These are phyloP conservation scores for Thielaviopsis populi DNA, from an alignment of 2,329 filamentous ascomycete species.

Conservation along the genomic window DNA sequence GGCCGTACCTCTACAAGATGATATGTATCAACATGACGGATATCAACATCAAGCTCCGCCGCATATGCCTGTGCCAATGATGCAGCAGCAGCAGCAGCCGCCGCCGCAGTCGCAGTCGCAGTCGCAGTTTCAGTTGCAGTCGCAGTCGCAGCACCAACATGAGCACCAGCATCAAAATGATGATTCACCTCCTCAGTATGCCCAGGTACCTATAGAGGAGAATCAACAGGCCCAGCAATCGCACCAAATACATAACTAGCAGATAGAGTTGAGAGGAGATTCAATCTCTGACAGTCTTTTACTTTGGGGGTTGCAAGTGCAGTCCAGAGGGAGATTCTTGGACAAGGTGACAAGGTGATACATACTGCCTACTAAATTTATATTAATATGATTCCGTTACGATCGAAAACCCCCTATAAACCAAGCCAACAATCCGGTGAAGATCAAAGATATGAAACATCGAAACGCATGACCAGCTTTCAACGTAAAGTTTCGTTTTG, in stretches of 20 bases:
- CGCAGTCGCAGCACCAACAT: background rate
- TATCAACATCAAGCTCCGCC: constrained; percentile 2
- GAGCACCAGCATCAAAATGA: background rate
- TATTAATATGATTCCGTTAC: no score
- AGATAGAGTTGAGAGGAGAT: background rate
- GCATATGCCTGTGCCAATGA: background rate
- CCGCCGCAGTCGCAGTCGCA: background rate
- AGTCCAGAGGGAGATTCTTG: no score
- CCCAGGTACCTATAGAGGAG: background rate
- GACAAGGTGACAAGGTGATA: no score
- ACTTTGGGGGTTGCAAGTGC: no score
- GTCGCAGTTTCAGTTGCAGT: background rate
- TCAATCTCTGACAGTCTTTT: no score
- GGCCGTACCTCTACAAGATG: constrained; percentile 5
- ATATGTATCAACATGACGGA: background rate
- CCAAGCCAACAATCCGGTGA: no score
- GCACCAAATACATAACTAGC: background rate
- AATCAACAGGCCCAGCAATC: background rate
- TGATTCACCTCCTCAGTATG: background rate
- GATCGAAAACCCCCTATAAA: no score
- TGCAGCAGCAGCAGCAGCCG: background rate
- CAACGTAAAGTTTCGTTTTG: no score
- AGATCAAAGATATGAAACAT: no score
- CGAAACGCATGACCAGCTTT: no score
- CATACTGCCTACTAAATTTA: no score